Percentiles rank a stretch among this genome's conserved stretches.
These are phyloP conservation scores for Kurtzmaniella cleridarum DNA, from an alignment of 805 yeast species.

Conservation along the genomic window DNA sequence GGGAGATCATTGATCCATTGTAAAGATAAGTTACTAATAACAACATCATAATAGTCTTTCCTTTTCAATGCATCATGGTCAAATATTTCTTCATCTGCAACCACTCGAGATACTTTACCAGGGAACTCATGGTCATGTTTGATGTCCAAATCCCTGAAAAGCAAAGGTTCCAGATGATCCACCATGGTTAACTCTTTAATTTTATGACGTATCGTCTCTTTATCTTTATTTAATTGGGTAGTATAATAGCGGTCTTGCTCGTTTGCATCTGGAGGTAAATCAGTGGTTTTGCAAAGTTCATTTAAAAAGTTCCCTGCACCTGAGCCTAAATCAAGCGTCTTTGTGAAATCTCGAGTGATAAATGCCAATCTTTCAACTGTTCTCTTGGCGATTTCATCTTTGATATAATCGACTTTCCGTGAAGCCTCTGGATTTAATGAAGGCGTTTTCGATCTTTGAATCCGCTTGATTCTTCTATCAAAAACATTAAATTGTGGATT, in stretches of 20 bases:
- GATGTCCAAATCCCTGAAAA: constrained; percentile 45
- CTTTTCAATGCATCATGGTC: constrained; percentile 34
- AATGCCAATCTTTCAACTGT: constrained; percentile 74
- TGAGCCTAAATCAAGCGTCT: constrained; percentile 67
- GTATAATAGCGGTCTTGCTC: constrained; percentile 27
- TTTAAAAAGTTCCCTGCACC: constrained; percentile 61
- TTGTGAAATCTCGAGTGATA: constrained; percentile 56
- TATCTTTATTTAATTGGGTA: constrained; percentile 46
- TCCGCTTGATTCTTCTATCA: constrained; percentile 53
- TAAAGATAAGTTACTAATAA: constrained; percentile 63
- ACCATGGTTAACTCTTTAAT: constrained; percentile 56
- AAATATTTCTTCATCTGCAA: constrained; percentile 65
- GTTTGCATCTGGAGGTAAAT: constrained; percentile 26
- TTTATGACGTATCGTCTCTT: constrained; percentile 45
- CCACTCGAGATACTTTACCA: constrained; percentile 44
- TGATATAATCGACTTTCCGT: constrained; percentile 60
- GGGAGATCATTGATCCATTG: constrained; percentile 92
- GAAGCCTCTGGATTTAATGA: constrained; percentile 37
- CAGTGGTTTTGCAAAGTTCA: constrained; percentile 25
- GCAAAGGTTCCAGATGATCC: constrained; percentile 52
- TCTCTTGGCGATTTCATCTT: constrained; percentile 68
- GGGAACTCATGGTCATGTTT: constrained; percentile 37
- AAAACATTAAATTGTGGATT: constrained; percentile 41
- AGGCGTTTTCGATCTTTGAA: constrained; percentile 57
- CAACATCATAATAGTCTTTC: constrained; percentile 55